Conservation (phyloP, 2,329 filamentous ascomycete species). For the Colletotrichum tofieldiae region DNA sequence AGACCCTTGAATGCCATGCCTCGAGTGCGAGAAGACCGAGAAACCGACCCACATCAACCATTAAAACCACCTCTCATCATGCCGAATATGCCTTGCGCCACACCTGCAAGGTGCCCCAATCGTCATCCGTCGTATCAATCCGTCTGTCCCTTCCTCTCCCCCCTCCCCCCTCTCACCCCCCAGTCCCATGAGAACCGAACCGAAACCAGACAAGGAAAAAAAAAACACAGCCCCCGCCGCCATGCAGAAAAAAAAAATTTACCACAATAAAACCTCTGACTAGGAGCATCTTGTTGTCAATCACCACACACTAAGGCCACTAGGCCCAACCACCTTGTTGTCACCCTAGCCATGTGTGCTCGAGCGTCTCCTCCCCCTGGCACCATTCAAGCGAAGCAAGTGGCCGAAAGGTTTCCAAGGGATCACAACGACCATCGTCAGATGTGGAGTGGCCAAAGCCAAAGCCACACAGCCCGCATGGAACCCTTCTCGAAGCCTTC, state of each 20-base stretch:
- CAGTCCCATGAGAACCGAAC: conserved; percentile 1
- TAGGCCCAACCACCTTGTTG: conserved; percentile 1
- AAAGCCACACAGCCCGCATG: conserved; percentile 39
- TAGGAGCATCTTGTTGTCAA: conserved; percentile 1
- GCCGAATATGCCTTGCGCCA: conserved; percentile 41
- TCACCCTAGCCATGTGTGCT: conserved; percentile 13
- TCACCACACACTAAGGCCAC: conserved; percentile 14
- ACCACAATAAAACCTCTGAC: conserved; percentile 10
- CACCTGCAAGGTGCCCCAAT: conserved; percentile 35
- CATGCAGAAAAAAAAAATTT: conserved; percentile 31
- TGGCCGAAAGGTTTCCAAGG: neutral
- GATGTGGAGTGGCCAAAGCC: conserved; percentile 36
- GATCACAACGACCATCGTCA: conserved; percentile 10
- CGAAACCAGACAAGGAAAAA: conserved; percentile 4
- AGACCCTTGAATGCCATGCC: conserved; percentile 15
- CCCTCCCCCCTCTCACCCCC: conserved; percentile 5
- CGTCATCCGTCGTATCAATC: conserved; percentile 29
- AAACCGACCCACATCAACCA: conserved; percentile 13
- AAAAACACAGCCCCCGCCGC: conserved; percentile 28
- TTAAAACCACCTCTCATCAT: conserved; percentile 28
- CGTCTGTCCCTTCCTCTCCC: conserved; percentile 5
- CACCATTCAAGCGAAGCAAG: conserved; percentile 1
- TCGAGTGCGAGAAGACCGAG: conserved; percentile 21
- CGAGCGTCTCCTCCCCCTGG: conserved; percentile 1
- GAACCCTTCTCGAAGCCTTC: conserved; percentile 41